Evolutionary conservation across 345 rosid species (phyloP).

Genomic region (Lenwebbia sp.): DNA sequence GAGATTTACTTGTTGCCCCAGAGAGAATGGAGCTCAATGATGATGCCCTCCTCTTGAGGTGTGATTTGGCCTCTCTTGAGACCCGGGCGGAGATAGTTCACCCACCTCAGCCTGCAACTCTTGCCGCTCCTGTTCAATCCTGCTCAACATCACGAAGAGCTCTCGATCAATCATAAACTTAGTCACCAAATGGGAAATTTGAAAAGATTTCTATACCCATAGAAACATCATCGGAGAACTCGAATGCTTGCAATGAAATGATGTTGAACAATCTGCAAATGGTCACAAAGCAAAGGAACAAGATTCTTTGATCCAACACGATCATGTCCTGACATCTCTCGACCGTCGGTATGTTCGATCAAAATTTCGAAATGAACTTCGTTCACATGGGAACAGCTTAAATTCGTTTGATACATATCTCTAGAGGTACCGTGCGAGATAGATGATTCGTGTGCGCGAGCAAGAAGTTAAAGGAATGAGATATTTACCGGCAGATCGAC

Average conservation of each 20-base stretch:
- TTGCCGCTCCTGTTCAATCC: conserved; percentile 79
- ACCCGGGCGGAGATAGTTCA: conserved; percentile 84
- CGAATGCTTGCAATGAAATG: background rate
- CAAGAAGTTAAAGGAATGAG: background rate
- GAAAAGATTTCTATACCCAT: background rate
- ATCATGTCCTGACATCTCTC: background rate
- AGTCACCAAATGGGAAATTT: background rate
- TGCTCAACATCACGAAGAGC: background rate
- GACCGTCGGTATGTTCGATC: background rate
- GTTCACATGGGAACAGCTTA: background rate
- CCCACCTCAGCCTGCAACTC: conserved; percentile 92
- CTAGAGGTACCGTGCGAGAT: background rate
- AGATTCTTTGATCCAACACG: background rate
- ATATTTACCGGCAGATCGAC: conserved; percentile 46
- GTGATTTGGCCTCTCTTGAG: conserved; percentile 74
- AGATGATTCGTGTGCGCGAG: background rate
- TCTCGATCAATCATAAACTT: background rate
- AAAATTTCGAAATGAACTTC: background rate
- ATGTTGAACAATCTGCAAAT: background rate
- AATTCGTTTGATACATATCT: background rate
- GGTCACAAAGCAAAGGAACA: background rate
- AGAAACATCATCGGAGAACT: background rate
- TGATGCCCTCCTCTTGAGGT: conserved; percentile 80
- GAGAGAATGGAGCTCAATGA: conserved; percentile 67
- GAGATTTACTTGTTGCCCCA: conserved; percentile 82